Evolutionary conservation across 2,329 filamentous ascomycete species (phyloP), one percentile per base, ranked within the genome.

Genomic region (Fusarium sp.): DNA sequence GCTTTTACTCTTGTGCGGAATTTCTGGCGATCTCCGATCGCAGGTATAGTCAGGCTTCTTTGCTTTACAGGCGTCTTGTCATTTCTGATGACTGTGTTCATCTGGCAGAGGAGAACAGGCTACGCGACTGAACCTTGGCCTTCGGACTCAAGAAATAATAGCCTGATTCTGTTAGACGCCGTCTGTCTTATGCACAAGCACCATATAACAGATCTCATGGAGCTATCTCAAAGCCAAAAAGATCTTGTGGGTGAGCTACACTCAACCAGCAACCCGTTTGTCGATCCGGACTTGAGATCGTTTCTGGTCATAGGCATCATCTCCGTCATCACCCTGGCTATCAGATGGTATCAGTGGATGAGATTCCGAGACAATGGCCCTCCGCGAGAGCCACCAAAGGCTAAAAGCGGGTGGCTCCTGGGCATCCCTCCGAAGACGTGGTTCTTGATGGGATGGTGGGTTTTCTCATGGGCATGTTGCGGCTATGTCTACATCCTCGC

Each of bases 41-140:
- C 46, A 31, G 46, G 30, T 8, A 34, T 50, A n/a, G 36, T 50
- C 12, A 34, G 46, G 31, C 27, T 50, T 8, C 13, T 16, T 16
- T 50, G 46, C 46, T 50, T 50, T 13, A 34, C 34, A 13, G 48
- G 48, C 2, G 48, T 52, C 9, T 4, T 52, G 18, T 12, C 37
- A 30, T 52, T 52, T 6, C 28, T 52, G 18, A 52, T 52, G 48
- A 27, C 37, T 23, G 48, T 52, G 13, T 52, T 52, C 11, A 52
- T 52, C 34, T 52, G 48, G 48, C 48, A 52, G 36, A 30, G 48
- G 16, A 39, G 48, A n/a, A 52, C 48, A 2, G 48, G 48, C 15
- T 52, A 31, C 30, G 37, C 48, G 12, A 52, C 48, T 6, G 48
- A 52, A 9, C 37, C 48, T 28, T 36, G 34, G 31, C 48, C 48